These are phyloP conservation scores for Teunomyces lycoperdinae DNA, from an alignment of 805 yeast species.

Conservation along the genomic window DNA sequence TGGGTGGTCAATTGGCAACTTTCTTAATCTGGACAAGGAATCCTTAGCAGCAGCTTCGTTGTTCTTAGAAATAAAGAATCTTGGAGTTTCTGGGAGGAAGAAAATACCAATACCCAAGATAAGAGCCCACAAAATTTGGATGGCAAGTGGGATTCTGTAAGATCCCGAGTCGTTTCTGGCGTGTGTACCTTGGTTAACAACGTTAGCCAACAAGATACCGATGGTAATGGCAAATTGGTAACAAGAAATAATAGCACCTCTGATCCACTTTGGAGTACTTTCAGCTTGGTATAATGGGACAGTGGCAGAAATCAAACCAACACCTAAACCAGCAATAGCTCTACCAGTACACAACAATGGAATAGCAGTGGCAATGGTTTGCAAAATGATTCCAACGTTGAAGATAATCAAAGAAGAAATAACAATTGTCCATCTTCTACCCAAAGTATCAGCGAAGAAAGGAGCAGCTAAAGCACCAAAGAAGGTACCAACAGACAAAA, in stretches of 20 bases:
- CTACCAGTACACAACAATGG: slow-evolving; percentile 39
- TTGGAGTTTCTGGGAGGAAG: slow-evolving; percentile 38
- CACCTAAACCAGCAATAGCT: slow-evolving; percentile 41
- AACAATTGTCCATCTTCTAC: slow-evolving; percentile 39
- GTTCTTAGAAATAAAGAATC: slow-evolving; percentile 32
- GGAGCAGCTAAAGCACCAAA: slow-evolving; percentile 40
- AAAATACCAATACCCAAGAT: slow-evolving; percentile 31
- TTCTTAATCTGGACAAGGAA: slow-evolving; percentile 31
- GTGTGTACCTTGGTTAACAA: slow-evolving; percentile 36
- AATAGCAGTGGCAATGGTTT: slow-evolving; percentile 33
- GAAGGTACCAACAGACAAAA: slow-evolving; percentile 42
- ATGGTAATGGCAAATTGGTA: slow-evolving; percentile 41
- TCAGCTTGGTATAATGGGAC: slow-evolving; percentile 42
- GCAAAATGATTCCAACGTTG: slow-evolving; percentile 38
- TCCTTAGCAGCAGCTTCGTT: slow-evolving; percentile 26
- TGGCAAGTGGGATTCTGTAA: slow-evolving; percentile 41
- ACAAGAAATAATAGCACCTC: slow-evolving; percentile 43
- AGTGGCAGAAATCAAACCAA: slow-evolving; percentile 40
- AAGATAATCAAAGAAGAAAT: slow-evolving; percentile 31
- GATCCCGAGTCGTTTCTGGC: slow-evolving; percentile 33
- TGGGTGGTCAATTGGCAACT: slow-evolving; percentile 61
- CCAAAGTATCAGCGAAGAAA: slow-evolving; percentile 33
- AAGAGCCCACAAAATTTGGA: slow-evolving; percentile 38
- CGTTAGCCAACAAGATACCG: slow-evolving; percentile 36
- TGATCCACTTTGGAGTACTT: slow-evolving; percentile 40